Base-by-base conservation (phyloP, 495 filamentous ascomycete species). In the Penicillium coprophilum region DNA sequence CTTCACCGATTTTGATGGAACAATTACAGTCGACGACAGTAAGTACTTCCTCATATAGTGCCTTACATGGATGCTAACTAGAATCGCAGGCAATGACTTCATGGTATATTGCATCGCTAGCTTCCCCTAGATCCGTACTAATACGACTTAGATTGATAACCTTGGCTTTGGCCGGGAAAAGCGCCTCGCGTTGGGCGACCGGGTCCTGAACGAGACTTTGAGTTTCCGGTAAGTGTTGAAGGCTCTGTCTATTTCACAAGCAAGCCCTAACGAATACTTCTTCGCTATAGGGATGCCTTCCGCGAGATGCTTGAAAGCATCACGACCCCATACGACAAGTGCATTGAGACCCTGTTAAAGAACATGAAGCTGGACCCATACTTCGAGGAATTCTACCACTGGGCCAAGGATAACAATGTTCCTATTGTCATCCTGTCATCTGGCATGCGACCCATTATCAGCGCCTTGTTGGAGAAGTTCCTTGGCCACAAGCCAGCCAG, bases 1-100 rank as follows among this genome's bases (percentile, higher is more conserved):
- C 79, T 97, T 97, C 78, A 93, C 92, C 39, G 93, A 97, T 72
- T 97, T 97, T 60, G 93, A 97, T 67, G 93, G 93, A 50, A 97
- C 94, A 31, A 94, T 97, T 64, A 97, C 92, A 30, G 76, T 89
- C 54, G 82, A 88, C 61, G 91, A 96, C 75, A 93, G 85, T 85
- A 62, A 70, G 83, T 76, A 30, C 34, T 30, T 45, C 34, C 39
- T 34, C 31, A 21, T 27, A 32, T 32, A 20, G 3, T 17, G 38
- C 20, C 2, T 36, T 41, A 41, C 34, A 41, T n/a, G 17, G 38
- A 28, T 56, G 65, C 64, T 70, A 55, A 73, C 53, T n/a, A 19
- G 39, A 19, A 49, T 53, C 20, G 12, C 46, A 87, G 84, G 87
- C 83, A 97, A 97, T 79, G 92, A 97, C 78, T 94, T 80, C 73